Base-by-base conservation (phyloP, 768 basidiomycete species). In the Polyporus arcularius region DNA sequence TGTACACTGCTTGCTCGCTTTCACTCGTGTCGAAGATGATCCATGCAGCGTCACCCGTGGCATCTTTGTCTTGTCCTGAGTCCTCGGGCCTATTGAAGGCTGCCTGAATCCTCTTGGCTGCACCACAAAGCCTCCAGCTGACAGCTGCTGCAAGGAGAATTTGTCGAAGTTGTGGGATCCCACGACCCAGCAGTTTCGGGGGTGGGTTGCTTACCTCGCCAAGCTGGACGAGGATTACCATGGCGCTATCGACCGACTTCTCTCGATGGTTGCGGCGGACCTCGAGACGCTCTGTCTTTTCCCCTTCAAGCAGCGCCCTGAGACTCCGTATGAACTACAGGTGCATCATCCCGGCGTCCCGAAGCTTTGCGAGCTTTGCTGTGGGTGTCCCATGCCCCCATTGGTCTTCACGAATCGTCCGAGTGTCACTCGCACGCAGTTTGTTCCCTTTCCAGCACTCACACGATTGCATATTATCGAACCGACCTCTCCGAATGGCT, bases 1-100 rank as follows among this genome's bases (percentile, higher is more conserved):
- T n/a, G n/a, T 38, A 10, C 50, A 61, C 60, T 4, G 60, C 40
- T 8, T 35, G 60, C 50, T 45, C 60, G 10, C 55, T 61, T 26
- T 28, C 55, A 9, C 42, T 56, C 16, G 45, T 55, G 6, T 61
- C 60, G 10, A 52, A 12, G 18, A 14, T 15, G 30, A 21, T 61
- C 38, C 50, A 31, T 4, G 50, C 50, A n/a, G 55, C 40, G 15
- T 55, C 60, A 1, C 55, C 49, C 11, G 15, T 49, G 46, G 6
- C 46, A 47, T 21, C 46, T 26, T 11, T 30, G 18, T 30, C 5
- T 47, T 2, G 9, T 47, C 18, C 4, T 28, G 11, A 10, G 28
- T 35, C 32, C 46, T 21, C 12, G 18, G 18, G 15, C 42, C 28
- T n/a, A n/a, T n/a, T n/a, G n/a, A n/a, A n/a, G n/a, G n/a, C n/a